Evolutionary conservation across 495 filamentous ascomycete genomes (phyloP).

Genomic region (Trichoderma orchidacearum): DNA sequence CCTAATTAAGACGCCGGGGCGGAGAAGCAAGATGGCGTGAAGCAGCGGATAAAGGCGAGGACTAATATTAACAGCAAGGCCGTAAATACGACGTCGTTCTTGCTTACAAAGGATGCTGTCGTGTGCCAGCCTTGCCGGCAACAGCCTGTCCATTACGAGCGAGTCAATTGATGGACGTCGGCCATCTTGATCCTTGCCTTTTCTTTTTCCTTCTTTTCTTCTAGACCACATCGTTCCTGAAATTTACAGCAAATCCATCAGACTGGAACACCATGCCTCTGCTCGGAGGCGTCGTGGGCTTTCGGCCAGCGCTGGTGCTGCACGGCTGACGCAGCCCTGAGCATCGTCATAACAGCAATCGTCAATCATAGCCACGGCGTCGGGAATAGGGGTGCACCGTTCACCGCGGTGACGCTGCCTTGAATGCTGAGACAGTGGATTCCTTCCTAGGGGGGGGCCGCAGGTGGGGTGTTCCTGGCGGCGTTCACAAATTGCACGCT

Average conservation of each 20-base stretch:
- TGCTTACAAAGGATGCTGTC: not conserved
- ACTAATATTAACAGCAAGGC: not conserved
- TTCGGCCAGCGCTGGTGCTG: not conserved
- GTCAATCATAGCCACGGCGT: not conserved
- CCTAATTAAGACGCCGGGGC: not conserved
- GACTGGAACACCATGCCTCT: too few relatives aligned
- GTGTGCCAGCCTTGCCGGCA: not conserved
- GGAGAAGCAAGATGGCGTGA: not conserved
- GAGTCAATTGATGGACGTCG: too few relatives aligned
- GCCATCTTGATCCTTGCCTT: too few relatives aligned
- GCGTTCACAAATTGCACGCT: not conserved
- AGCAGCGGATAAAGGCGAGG: not conserved
- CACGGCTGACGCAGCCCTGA: not conserved
- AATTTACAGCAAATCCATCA: too few relatives aligned
- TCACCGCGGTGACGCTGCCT: too few relatives aligned
- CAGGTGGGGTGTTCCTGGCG: not conserved
- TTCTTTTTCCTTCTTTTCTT: too few relatives aligned
- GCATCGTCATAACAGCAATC: not conserved
- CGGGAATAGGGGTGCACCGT: not conserved
- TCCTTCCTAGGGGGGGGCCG: not conserved
- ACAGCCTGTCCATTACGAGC: too few relatives aligned
- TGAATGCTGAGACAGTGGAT: not conserved
- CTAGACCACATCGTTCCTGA: too few relatives aligned
- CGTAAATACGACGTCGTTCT: not conserved
- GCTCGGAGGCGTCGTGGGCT: not conserved